Evolutionary conservation across 2,329 filamentous ascomycete species (phyloP).

Genomic region (Rutstroemia sp.): DNA sequence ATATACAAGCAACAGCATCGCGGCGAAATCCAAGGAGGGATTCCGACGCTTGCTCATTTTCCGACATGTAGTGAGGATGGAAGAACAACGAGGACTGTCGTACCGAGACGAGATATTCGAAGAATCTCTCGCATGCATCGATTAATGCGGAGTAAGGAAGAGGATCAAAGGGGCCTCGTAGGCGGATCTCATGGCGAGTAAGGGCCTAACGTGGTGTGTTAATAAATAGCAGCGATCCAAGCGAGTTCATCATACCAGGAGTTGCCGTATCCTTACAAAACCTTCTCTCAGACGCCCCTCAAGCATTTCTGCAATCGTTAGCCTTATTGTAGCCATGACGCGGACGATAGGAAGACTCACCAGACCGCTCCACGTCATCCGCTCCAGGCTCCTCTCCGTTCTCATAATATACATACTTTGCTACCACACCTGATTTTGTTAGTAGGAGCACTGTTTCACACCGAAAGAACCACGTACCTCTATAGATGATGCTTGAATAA

Average conservation of each 20-base stretch:
- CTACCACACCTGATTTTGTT: slow-evolving; percentile 33
- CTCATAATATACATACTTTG: slow-evolving; percentile 52
- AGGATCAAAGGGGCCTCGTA: slow-evolving; percentile 49
- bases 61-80: slow-evolving; percentile 44
- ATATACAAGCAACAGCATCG: slow-evolving; percentile 49
- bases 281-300: slow-evolving; percentile 53
- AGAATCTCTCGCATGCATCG: slow-evolving; percentile 49
- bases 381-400: slow-evolving; percentile 43
- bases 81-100: slow-evolving; percentile 52
- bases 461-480: slow-evolving; percentile 20
- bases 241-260: slow-evolving; percentile 31
- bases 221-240: background rate
- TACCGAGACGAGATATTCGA: slow-evolving; percentile 50
- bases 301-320: slow-evolving; percentile 39
- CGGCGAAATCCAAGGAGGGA: slow-evolving; percentile 43
- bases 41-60: slow-evolving; percentile 41
- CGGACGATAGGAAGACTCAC: slow-evolving; percentile 5
- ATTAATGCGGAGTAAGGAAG: slow-evolving; percentile 49
- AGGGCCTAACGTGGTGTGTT: slow-evolving; percentile 32
- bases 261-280: slow-evolving; percentile 49
- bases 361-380: slow-evolving; percentile 43
- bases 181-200: slow-evolving; percentile 51
- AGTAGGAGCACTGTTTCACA: background rate
- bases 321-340: background rate
- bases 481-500: slow-evolving; percentile 49